Conservation (phyloP, 2,329 filamentous ascomycete species). For the Diplodia intermedia region DNA sequence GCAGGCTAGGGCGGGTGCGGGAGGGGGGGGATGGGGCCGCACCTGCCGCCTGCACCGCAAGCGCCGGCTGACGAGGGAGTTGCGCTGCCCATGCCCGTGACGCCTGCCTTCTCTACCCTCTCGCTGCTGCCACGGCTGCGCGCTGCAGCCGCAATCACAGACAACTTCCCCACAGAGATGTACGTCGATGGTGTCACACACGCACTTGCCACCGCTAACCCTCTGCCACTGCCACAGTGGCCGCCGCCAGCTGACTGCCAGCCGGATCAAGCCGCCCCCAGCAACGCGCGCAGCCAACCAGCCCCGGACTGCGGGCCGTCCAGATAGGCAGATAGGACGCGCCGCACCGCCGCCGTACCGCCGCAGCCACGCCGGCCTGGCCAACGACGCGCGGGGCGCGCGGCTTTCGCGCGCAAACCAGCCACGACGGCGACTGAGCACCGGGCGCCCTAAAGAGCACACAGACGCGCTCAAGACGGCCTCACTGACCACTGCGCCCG, state of each 20-base stretch:
- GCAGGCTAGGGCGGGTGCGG: conserved; percentile 23
- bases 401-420: conserved; percentile 6
- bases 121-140: conserved; percentile 17
- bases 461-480: background rate
- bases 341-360: conserved; percentile 24
- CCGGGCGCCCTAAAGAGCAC: conserved; percentile 5
- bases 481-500: background rate
- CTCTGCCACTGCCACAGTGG: conserved; percentile 2
- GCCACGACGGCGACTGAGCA: too few relatives aligned
- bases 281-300: background rate
- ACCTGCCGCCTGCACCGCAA: background rate
- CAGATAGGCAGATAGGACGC: conserved; percentile 23
- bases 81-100: background rate
- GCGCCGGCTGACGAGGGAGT: background rate
- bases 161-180: conserved; percentile 30
- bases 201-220: conserved; percentile 19
- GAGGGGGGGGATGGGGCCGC: conserved; percentile 19
- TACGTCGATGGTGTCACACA: conserved; percentile 28
- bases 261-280: conserved; percentile 15
- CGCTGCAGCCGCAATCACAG: conserved; percentile 29
- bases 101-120: background rate
- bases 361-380: conserved; percentile 10
- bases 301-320: conserved; percentile 17
- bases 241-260: background rate
- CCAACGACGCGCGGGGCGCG: background rate